Base-by-base conservation (phyloP, 2,329 filamentous ascomycete genomes). In the Colletotrichum cereale region DNA sequence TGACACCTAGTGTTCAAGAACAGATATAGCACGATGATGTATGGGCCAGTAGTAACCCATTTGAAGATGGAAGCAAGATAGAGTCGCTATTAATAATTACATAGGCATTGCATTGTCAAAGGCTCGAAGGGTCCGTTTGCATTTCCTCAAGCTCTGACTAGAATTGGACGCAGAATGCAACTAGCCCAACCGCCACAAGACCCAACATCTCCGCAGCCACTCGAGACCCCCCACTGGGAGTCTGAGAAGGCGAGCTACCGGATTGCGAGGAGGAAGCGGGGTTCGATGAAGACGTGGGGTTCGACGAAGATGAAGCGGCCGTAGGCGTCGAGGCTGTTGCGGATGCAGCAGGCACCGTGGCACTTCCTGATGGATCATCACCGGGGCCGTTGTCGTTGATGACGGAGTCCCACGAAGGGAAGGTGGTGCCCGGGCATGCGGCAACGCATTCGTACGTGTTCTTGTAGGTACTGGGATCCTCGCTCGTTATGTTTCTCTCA, bases 391-490 rank as follows among this genome's bases (percentile, higher is more conserved):
- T 52, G 48, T n/a, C 18, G 36, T 40, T 16, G 42, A 53, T 29
- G 29, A 67, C 5, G 3, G 50, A 67, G n/a, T 63, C 50, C 58
- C 50, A 67, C 2, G 58, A 36, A 29, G 66, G 66, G 16, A 63
- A 63, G 5, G 57, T 48, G 12, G 61, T 58, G n/a, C 66, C 66
- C 11, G 58, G 58, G 36, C 58, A 63, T 5, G 40, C 52, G 29
- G 66, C 48, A 2, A 56, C 44, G 50, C 66, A 67, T 14, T 63
- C 66, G 40, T 67, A 62, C n/a, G 65, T 67, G 58, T 67, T 63
- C 40, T 34, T 56, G 8, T 44, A 44, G 38, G 21, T 29, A 40
- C 7, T 31, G n/a, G 24, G 36, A 5, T 55, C 48, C 40, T 55
- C 31, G 26, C 53, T 48, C 16, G 57, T 62, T 31, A 21, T 36